Conservation (phyloP, 805 yeast species). For the Yarrowia sp. region DNA sequence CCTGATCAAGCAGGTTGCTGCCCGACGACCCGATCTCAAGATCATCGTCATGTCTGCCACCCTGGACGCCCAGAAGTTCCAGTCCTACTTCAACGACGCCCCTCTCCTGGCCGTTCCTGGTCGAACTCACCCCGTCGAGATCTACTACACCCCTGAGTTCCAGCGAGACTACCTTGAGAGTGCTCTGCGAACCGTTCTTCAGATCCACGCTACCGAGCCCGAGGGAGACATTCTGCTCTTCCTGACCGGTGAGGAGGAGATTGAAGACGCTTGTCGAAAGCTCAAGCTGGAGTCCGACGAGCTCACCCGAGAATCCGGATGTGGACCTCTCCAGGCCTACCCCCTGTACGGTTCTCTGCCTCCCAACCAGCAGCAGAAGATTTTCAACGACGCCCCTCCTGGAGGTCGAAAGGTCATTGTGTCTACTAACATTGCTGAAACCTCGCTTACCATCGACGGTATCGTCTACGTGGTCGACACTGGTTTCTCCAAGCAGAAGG, state of each 20-base stretch:
- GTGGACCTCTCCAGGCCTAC: slow-evolving; percentile 89
- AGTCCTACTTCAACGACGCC: slow-evolving; percentile 84
- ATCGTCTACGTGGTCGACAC: slow-evolving; percentile 97
- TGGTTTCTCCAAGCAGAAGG: slow-evolving; percentile 95
- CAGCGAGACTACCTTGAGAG: slow-evolving; percentile 95
- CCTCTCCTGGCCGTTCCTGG: slow-evolving; percentile 97
- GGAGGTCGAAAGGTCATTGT: slow-evolving; percentile 91
- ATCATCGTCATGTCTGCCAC: slow-evolving; percentile 98
- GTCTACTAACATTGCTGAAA: slow-evolving; percentile 96
- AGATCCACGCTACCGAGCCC: slow-evolving; percentile 95
- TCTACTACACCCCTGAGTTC: slow-evolving; percentile 94
- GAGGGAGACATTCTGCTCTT: slow-evolving; percentile 89
- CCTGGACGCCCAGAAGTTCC: slow-evolving; percentile 95
- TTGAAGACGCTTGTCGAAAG: slow-evolving; percentile 94
- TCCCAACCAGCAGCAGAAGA: slow-evolving; percentile 92
- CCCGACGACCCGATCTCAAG: slow-evolving; percentile 85
- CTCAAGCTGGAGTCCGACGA: slow-evolving; percentile 88
- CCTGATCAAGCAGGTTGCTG: slow-evolving; percentile 78
- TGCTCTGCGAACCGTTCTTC: slow-evolving; percentile 92
- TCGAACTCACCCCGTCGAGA: slow-evolving; percentile 96
- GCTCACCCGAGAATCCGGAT: slow-evolving; percentile 81
- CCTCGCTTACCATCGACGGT: slow-evolving; percentile 96
- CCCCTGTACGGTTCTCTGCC: slow-evolving; percentile 97
- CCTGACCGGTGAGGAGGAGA: slow-evolving; percentile 96
- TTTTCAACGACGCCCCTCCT: slow-evolving; percentile 89